Evolutionary conservation across 2,329 filamentous ascomycete genomes (phyloP).

Genomic region (Dissoconium aciculare): DNA sequence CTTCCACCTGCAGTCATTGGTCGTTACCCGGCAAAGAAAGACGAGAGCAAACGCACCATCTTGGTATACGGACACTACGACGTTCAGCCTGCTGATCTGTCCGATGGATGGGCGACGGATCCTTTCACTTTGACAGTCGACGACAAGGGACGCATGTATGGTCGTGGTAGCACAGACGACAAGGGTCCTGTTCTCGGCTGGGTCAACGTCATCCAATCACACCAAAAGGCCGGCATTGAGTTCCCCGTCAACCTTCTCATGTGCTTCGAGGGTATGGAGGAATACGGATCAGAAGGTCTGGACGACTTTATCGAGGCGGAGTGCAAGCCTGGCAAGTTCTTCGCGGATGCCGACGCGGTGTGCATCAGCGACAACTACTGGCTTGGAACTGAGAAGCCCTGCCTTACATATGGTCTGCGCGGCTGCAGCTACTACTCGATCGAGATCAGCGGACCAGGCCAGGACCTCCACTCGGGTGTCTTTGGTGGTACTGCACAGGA

Average conservation of each 20-base stretch:
- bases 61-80: conserved; percentile 98
- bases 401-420: conserved; percentile 88
- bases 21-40: conserved; percentile 61
- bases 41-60: conserved; percentile 85
- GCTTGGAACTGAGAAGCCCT: conserved; percentile 97
- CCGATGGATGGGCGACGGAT: conserved; percentile 90
- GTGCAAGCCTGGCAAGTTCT: conserved; percentile 63
- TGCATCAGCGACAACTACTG: conserved; percentile 99
- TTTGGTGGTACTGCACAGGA: conserved; percentile 94
- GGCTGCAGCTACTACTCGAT: conserved; percentile 97
- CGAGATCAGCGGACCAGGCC: conserved; percentile 76
- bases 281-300: conserved; percentile 90
- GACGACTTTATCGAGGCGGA: conserved; percentile 89
- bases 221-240: conserved; percentile 85
- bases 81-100: conserved; percentile 84
- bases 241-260: conserved; percentile 96
- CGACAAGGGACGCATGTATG: conserved; percentile 87
- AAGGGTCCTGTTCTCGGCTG: conserved; percentile 95
- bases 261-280: conserved; percentile 99
- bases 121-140: conserved; percentile 81
- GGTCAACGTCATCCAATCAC: conserved; percentile 95
- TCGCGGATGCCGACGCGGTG: conserved; percentile 87
- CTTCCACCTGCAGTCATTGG: conserved; percentile 86
- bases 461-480: conserved; percentile 91
- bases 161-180: conserved; percentile 89